Base-by-base conservation (phyloP, 2,329 filamentous ascomycete genomes). In the Fusarium camptoceras region DNA sequence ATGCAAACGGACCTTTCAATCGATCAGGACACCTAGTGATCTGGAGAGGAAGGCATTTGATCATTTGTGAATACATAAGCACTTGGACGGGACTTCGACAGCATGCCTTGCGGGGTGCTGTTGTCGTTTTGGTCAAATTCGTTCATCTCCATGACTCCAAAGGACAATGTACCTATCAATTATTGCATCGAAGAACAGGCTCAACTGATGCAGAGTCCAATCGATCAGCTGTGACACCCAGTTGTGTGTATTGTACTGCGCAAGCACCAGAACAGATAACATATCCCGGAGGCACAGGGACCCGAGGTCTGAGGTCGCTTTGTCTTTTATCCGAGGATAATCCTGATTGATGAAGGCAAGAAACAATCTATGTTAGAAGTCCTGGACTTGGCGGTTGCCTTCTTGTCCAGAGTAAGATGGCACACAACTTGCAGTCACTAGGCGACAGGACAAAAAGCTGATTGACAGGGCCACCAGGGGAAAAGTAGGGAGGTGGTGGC, bases 381-480 rank as follows among this genome's bases (percentile, higher is more conserved):
- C 44, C 55, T 46, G 22, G 58, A 49, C 48, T 28, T 42, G 42
- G 47, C 48, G 44, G 49, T 31, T 46, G 50, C 57, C 55, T 58
- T 41, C 56, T 61, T 50, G 41, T 48, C 27, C 25, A 63, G 43
- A 55, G 44, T 44, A 31, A 43, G 50, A 54, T 66, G 31, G 25
- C 41, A 14, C 34, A 37, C 61, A 58, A 25, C 61, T 31, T 43
- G 30, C 30, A 60, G 60, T 55, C 59, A 57, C 67, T 24, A n/a
- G 39, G n/a, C 30, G 41, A 48, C 34, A 44, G 46, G 51, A 55
- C 41, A 43, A 47, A 58, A 49, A 62, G 43, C 55, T 59, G 59
- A 71, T 66, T 68, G 63, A 75, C 59, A 63, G 60, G 59, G 53
- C 53, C 55, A 55, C 55, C 59, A 70, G 68, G 63, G 66, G 58